Conservation (phyloP, 2,329 filamentous ascomycete genomes). For the Mycocentrospora acerina region DNA sequence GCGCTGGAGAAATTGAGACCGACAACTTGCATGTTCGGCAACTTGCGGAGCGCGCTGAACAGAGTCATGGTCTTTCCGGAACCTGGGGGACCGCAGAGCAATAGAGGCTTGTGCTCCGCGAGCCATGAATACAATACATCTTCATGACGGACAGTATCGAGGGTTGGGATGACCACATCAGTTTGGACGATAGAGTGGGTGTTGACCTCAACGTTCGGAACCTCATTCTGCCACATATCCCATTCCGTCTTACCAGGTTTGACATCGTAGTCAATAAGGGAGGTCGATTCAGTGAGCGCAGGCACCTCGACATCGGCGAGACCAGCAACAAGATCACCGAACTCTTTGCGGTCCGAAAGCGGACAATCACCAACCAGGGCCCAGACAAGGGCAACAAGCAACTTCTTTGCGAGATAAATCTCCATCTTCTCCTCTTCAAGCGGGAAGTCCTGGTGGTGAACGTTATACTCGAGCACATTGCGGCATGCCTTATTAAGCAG, state of each 20-base stretch:
- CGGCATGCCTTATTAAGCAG: slow-evolving; percentile 91
- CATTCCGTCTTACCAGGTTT: slow-evolving; percentile 84
- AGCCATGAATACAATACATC: slow-evolving; percentile 99
- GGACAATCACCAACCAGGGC: slow-evolving; percentile 95
- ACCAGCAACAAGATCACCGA: slow-evolving; percentile 80
- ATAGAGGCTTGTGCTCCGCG: slow-evolving; percentile 93
- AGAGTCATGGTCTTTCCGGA: slow-evolving; percentile 99
- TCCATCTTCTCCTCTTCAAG: slow-evolving; percentile 89
- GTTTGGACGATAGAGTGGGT: slow-evolving; percentile 98
- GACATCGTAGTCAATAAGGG: slow-evolving; percentile 95
- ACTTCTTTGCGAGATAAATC: slow-evolving; percentile 87
- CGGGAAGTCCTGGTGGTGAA: slow-evolving; percentile 90
- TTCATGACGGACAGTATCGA: slow-evolving; percentile 96
- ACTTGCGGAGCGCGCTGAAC: slow-evolving; percentile 93
- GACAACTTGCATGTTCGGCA: slow-evolving; percentile 98
- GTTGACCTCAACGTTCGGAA: slow-evolving; percentile 93
- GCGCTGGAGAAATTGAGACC: slow-evolving; percentile 99
- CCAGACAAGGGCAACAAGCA: slow-evolving; percentile 91
- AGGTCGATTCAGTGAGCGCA: slow-evolving; percentile 72
- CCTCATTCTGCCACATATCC: slow-evolving; percentile 91
- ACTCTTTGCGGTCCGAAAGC: slow-evolving; percentile 79
- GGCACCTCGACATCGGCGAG: slow-evolving; percentile 86
- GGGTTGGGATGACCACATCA: slow-evolving; percentile 95
- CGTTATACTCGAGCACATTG: slow-evolving; percentile 92
- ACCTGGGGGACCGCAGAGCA: slow-evolving; percentile 95